Evolutionary conservation across 768 basidiomycete species (phyloP), one percentile per base, ranked within the genome.

Genomic region (Suillus fuscotomentosus): DNA sequence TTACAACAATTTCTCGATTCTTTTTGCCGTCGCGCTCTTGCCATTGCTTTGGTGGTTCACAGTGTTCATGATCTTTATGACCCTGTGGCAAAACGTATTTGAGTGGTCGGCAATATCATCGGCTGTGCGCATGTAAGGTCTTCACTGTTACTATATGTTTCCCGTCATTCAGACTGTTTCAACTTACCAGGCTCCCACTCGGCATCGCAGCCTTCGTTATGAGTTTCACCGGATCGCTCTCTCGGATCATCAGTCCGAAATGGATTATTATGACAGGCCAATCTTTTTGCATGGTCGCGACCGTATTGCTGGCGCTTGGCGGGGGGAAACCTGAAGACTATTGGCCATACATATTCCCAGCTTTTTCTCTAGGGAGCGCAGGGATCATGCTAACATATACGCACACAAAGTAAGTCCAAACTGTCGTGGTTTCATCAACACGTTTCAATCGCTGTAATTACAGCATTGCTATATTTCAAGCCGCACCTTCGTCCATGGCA

Each of bases 391-490:
- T 85, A 59, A 72, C 76, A 13, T 86, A 78, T 65, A 80, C 77
- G 17, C 83, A 82, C 60, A 77, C 82, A 3, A 85, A 83, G 84
- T 83, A 70, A 70, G 83, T 72, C 20, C 20, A 15, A 36, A 34
- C 1, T 22, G 13, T 15, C 48, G 27, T 61, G 24, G 22, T 3
- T 59, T 27, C 17, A 15, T 60, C 13, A 43, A 62, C 15, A 67
- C 31, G 39, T 45, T 51, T 6, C 55, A 17, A 60, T 41, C 31
- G 2, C 56, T 61, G 54, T 20, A 27, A 51, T 31, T 17, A 3
- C 60, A 86, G 82, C 67, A 82, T 86, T 54, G 83, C 83, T 15
- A 78, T 86, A 47, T 80, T 87, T 72, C 79, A 77, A 64, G 78
- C 78, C 43, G 80, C 79, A 5, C 84, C 84, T 6, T 64, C 81